Conservation (phyloP, 1,284 basidiomycete genomes). For the Marasmius sp. region DNA sequence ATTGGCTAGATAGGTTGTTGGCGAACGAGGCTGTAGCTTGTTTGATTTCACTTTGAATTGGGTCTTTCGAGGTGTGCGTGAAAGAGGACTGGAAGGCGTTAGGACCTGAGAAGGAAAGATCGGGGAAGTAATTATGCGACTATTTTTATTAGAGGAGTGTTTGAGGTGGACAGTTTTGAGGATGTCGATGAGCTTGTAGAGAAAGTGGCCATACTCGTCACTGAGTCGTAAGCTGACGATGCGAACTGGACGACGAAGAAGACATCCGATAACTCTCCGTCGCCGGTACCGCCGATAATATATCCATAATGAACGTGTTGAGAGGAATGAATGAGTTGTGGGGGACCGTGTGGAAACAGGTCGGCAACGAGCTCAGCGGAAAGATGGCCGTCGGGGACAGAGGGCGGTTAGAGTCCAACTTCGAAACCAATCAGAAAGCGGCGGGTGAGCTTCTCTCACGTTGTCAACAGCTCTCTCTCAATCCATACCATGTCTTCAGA, state of each 20-base stretch:
- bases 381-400: not conserved
- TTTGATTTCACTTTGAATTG: conserved; percentile 29
- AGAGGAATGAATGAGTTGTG: not conserved
- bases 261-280: too few species aligned
- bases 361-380: not conserved
- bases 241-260: conserved; percentile 17
- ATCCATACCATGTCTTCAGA: too few species aligned
- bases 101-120: conserved; percentile 3
- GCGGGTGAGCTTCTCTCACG: too few species aligned
- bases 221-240: conserved; percentile 15
- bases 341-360: not conserved
- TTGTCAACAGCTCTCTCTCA: too few species aligned
- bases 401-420: not conserved
- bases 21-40: too few species aligned
- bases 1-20: not conserved
- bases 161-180: too few species aligned
- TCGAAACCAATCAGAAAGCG: too few species aligned
- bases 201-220: not conserved
- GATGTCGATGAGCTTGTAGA: not conserved
- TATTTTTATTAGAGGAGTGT: too few species aligned
- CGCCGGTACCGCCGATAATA: too few species aligned
- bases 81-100: conserved; percentile 9
- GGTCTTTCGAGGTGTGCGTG: conserved; percentile 21
- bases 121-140: too few species aligned
- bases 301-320: too few species aligned